Base-by-base conservation (phyloP, 1,284 basidiomycete genomes). In the Boletellus deceptivus region DNA sequence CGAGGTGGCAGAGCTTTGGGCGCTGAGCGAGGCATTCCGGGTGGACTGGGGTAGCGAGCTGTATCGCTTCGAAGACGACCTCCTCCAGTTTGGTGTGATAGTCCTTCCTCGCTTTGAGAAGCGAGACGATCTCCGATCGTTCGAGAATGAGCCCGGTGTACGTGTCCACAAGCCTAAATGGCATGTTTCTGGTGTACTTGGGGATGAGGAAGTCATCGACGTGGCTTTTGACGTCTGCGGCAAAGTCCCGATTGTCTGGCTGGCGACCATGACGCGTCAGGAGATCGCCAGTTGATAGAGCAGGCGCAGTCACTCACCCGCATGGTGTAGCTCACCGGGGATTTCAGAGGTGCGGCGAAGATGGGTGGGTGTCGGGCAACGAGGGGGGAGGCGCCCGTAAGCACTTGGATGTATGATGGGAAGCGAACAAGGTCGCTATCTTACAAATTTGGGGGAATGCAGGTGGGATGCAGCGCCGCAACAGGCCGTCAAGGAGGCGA, bases 91-190 rank as follows among this genome's bases (percentile, higher is more conserved):
- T 60, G 6, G 1, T n/a, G 20, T 16, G 16, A 39, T 60, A 59
- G 14, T 59, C 58, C 18, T 11, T 43, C 17, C 58, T 46, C 13
- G 11, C 11, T 34, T 52, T 49, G 35, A 59, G 60, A 31, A 59
- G 50, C 5, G 52, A 42, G 27, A 52, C 44, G 25, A 59, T 51
- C 11, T 62, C 51, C 3, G 33, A 58, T 33, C 13, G 47, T 16
- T 57, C 57, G 17, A 63, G 27, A 42, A 65, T 50, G 48, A 59
- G 49, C 5, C 59, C 63, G 2, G 58, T 62, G n/a, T 61, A 61
- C 1, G 60, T 64, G 43, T 62, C 63, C 24, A 38, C 42, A 34
- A 62, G 58, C 49, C 63, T 57, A 43, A 62, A 42, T 1, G 60
- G 60, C 57, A 65, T 62, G 14, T 62, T 60, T 1, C 41, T 53